Base-by-base conservation (phyloP, 352 stramenopile genomes). In the Pythium oligandrum region DNA sequence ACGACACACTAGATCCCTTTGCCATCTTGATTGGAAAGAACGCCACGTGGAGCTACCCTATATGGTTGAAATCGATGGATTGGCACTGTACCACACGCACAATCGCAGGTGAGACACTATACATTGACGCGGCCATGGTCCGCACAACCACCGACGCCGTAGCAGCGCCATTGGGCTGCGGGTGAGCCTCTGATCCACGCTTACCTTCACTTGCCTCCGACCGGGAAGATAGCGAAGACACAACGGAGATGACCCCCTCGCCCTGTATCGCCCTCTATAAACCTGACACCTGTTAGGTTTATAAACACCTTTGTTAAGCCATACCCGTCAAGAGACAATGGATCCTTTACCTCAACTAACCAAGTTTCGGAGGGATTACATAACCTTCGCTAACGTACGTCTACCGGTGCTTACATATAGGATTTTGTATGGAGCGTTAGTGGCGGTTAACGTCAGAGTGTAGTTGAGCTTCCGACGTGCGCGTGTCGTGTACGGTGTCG, bases 191-290 rank as follows among this genome's bases (percentile, higher is more conserved):
- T 11, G 12, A 36, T 44, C 49, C 6, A 26, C 1, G 2, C 55
- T 17, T 55, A 64, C 57, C 57, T 64, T 55, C 51, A 58, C 50
- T 48, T 64, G 10, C 40, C 57, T 53, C 57, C n/a, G 11, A 57
- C 58, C 38, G 42, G 48, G 47, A 46, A 66, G 52, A 66, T 61
- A 61, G 58, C 58, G 58, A 66, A 66, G 52, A 66, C 58, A 61
- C 58, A 50, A 57, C 53, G 37, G 11, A 52, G 4, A 30, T 42
- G 47, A 56, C 52, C 55, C 55, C 58, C 48, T 65, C 48, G 40
- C 42, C 44, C 45, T 10, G 33, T 53, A 53, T 38, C 51, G 50
- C 50, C 40, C 30, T 36, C 40, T 36, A 35, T 37, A 50, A 33
- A 57, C n/a, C 51, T 26, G 17, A 26, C 17, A 26, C 17, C 17